These are phyloP conservation scores for Moesziomyces aphidis DNA, from an alignment of 1,284 basidiomycete species.

Conservation along the genomic window DNA sequence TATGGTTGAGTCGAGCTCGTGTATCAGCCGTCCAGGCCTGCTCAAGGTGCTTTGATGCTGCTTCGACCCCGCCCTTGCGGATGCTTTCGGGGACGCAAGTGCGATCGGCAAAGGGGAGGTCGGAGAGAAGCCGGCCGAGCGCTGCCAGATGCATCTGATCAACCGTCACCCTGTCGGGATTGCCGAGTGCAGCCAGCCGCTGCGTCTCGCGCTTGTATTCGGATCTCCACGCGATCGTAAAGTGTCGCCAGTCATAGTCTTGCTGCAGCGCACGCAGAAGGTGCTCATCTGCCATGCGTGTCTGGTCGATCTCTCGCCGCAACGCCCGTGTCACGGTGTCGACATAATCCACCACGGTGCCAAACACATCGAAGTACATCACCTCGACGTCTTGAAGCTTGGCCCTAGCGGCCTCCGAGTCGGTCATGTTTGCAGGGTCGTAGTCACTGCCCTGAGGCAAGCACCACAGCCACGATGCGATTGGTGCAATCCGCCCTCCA, in stretches of 20 bases:
- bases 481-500: no score
- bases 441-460: no score
- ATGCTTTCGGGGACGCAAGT: background rate
- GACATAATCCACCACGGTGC: slow-evolving; percentile 41
- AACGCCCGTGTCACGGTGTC: slow-evolving; percentile 29
- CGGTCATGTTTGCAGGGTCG: no score
- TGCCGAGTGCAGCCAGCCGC: slow-evolving; percentile 21
- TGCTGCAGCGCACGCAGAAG: slow-evolving; percentile 8
- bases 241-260: slow-evolving; percentile 33
- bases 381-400: slow-evolving; percentile 13
- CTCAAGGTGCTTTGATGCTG: slow-evolving; percentile 9
- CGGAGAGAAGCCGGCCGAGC: slow-evolving; percentile 20
- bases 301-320: slow-evolving; percentile 9
- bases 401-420: background rate
- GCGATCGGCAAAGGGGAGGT: slow-evolving; percentile 7
- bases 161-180: slow-evolving; percentile 35
- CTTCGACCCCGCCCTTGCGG: slow-evolving; percentile 1
- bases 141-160: slow-evolving; percentile 37
- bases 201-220: slow-evolving; percentile 26
- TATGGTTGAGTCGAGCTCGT: slow-evolving; percentile 25
- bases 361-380: slow-evolving; percentile 41
- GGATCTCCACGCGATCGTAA: slow-evolving; percentile 28
- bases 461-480: no score
- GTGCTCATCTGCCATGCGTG: background rate
- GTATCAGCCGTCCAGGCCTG: slow-evolving; percentile 16